Percentiles rank a stretch among this genome's conserved stretches.
phyloP scores from a whole-genome alignment of 805 yeast species.

The Saturnispora mendoncae region DNA sequence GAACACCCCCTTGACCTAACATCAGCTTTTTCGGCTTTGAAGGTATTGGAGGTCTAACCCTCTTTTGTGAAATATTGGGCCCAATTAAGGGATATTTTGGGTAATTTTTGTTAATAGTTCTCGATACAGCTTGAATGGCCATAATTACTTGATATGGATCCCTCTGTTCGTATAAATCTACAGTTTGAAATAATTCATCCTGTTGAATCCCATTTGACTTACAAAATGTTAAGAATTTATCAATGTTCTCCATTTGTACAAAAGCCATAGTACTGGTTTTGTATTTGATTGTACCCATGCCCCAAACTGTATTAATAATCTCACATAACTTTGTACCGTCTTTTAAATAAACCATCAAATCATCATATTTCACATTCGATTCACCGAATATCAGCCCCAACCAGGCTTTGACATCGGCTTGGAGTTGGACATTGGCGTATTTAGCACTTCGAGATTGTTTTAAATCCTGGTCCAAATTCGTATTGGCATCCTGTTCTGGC shows the following conservation, averaged over 20 bases:
- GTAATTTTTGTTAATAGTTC: conserved; percentile 53
- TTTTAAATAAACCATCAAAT: conserved; percentile 47
- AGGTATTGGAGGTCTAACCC: conserved; percentile 37
- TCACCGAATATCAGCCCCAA: conserved; percentile 32
- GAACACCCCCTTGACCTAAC: conserved; percentile 23
- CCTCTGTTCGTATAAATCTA: conserved; percentile 60
- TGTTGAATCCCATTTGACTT: conserved; percentile 62
- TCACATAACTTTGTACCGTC: conserved; percentile 53
- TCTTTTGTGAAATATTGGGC: conserved; percentile 44
- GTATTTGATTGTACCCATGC: conserved; percentile 33
- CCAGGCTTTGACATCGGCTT: conserved; percentile 41
- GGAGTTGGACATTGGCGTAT: conserved; percentile 32
- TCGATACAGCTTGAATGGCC: conserved; percentile 62
- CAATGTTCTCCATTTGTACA: conserved; percentile 77
- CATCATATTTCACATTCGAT: conserved; percentile 24
- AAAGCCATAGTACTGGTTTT: conserved; percentile 69
- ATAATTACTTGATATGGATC: conserved; percentile 77
- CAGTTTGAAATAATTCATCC: conserved; percentile 73
- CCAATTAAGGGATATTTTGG: conserved; percentile 43
- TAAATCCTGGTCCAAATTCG: conserved; percentile 60
- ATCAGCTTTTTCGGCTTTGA: conserved; percentile 43
- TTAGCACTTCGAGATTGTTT: conserved; percentile 41
- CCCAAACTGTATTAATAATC: conserved; percentile 35
- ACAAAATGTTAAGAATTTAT: conserved; percentile 57
- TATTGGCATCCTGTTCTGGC: conserved; percentile 15